These are phyloP conservation scores for Peterozyma xylosa DNA, from an alignment of 805 yeast species.

Conservation along the genomic window DNA sequence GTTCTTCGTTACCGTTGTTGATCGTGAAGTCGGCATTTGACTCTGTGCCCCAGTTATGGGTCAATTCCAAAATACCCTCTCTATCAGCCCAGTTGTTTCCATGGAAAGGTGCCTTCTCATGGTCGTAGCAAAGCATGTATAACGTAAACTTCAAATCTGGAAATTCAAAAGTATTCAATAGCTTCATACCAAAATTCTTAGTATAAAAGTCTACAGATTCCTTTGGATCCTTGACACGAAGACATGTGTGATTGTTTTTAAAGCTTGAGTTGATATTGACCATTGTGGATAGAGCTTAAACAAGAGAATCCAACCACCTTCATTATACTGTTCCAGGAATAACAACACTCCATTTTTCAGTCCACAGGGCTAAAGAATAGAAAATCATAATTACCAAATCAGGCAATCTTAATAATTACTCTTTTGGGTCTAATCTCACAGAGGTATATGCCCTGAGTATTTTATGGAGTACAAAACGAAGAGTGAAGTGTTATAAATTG, in stretches of 20 bases:
- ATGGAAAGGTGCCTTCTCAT: conserved; percentile 28
- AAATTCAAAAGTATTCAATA: conserved; percentile 42
- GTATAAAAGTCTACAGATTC: conserved; percentile 67
- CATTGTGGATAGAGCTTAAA: neutral
- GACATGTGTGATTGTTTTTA: conserved; percentile 59
- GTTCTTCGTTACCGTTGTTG: conserved; percentile 80
- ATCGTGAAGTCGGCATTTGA: conserved; percentile 44
- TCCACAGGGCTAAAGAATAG: too few species aligned
- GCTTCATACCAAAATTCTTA: conserved; percentile 65
- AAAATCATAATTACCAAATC: too few species aligned
- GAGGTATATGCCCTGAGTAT: too few species aligned
- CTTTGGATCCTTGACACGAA: conserved; percentile 79
- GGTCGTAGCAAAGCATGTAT: conserved; percentile 59
- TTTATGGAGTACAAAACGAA: too few species aligned
- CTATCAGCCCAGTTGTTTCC: conserved; percentile 30
- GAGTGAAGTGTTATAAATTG: too few species aligned
- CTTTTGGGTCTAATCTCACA: too few species aligned
- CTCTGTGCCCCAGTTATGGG: conserved; percentile 75
- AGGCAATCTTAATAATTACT: too few species aligned
- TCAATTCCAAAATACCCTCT: conserved; percentile 74
- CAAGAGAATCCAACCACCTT: too few species aligned
- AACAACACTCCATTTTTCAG: too few species aligned
- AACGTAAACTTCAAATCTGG: conserved; percentile 54
- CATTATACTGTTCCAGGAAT: too few species aligned
- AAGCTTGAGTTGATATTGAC: conserved; percentile 25